Conservation (phyloP, 2,329 filamentous ascomycete genomes). For the Ophiostoma perfectum region DNA sequence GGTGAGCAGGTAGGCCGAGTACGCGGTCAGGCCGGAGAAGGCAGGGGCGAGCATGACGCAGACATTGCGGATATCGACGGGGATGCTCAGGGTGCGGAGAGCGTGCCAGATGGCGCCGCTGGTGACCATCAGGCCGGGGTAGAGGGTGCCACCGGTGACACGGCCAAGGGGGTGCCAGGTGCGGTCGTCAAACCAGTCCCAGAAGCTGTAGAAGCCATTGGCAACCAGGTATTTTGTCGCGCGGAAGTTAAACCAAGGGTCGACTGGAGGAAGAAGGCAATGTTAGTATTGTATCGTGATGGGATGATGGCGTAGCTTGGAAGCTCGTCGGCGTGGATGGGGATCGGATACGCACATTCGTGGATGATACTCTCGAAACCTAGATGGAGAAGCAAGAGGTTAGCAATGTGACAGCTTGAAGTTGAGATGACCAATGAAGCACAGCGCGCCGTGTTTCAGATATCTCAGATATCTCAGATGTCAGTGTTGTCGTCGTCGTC, state of each 20-base stretch:
- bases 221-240: slow-evolving; percentile 96
- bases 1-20: slow-evolving; percentile 89
- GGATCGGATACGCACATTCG: slow-evolving; percentile 70
- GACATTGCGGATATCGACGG: slow-evolving; percentile 97
- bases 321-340: background rate
- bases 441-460: background rate
- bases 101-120: slow-evolving; percentile 94
- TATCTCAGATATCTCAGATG: background rate
- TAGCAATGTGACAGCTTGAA: background rate
- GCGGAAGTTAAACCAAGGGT: slow-evolving; percentile 99
- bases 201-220: slow-evolving; percentile 97
- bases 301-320: background rate
- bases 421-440: background rate
- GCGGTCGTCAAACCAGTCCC: slow-evolving; percentile 99
- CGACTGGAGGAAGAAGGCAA: slow-evolving; percentile 56
- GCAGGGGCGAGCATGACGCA: slow-evolving; percentile 92
- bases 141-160: slow-evolving; percentile 97
- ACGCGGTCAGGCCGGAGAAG: slow-evolving; percentile 89
- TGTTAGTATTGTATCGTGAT: slow-evolving; percentile 28
- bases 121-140: slow-evolving; percentile 98
- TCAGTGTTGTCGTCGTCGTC: background rate
- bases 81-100: slow-evolving; percentile 80
- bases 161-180: slow-evolving; percentile 99
- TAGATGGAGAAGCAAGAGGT: slow-evolving; percentile 33
- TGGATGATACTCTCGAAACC: slow-evolving; percentile 99